A percentile compares a stretch with the other conserved stretches of the same genome.
phyloP scores from a whole-genome alignment of 2,329 filamentous ascomycete genomes.

The Colletotrichum zoysiae region DNA sequence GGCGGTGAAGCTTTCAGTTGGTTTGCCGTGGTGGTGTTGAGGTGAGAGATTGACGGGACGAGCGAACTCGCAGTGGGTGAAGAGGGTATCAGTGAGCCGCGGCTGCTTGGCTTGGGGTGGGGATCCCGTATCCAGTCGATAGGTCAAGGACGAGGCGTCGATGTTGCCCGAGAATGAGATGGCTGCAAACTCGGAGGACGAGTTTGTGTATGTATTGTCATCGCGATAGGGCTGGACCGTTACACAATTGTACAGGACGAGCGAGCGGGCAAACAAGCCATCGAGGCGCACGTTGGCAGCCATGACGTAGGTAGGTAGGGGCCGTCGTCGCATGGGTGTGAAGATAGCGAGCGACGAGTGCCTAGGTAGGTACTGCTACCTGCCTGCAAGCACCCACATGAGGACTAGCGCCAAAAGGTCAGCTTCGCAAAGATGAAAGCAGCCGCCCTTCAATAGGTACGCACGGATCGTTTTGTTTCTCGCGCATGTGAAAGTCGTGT shows the following conservation, averaged over 20 bases:
- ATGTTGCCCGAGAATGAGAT: not conserved
- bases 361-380: not conserved
- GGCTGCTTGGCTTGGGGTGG: too few species aligned
- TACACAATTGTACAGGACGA: not conserved
- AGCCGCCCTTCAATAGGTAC: not conserved
- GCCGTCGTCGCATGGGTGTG: conserved; percentile 5
- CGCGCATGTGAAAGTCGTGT: not conserved
- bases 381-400: not conserved
- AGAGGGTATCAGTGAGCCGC: not conserved
- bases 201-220: not conserved
- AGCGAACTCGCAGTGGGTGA: not conserved
- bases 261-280: conserved; percentile 3
- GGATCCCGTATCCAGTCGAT: not conserved
- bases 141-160: not conserved
- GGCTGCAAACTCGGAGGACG: not conserved
- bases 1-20: not conserved
- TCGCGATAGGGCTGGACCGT: conserved; percentile 3
- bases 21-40: not conserved
- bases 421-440: not conserved
- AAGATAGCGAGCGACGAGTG: not conserved
- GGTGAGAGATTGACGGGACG: not conserved
- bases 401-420: conserved; percentile 20
- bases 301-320: conserved; percentile 29
- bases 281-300: conserved; percentile 24
- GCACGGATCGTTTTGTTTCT: not conserved